Percentiles rank a stretch among this genome's conserved stretches.
Evolutionary conservation across 768 basidiomycete species (phyloP).

Genomic region (Mycena galopus): DNA sequence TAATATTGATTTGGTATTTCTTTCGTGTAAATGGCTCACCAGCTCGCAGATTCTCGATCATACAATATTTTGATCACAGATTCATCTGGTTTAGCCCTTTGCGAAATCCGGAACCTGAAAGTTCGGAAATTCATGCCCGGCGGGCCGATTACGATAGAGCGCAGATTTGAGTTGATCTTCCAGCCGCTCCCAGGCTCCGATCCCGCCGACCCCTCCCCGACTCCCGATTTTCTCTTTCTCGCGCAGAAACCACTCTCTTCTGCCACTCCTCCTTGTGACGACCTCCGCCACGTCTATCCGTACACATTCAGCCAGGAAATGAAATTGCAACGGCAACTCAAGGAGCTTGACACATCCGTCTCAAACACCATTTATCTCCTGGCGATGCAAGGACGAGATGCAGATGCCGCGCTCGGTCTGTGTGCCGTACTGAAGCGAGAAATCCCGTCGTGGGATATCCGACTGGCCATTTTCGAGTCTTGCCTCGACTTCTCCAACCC

Average conservation of each 20-base stretch:
- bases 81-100: slow-evolving; percentile 10
- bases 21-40: slow-evolving; percentile 11
- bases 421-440: slow-evolving; percentile 11
- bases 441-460: slow-evolving; percentile 8
- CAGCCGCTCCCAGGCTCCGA: slow-evolving; percentile 4
- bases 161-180: slow-evolving; percentile 25
- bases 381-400: slow-evolving; percentile 20
- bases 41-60: slow-evolving; percentile 14
- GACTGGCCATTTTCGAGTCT: slow-evolving; percentile 24
- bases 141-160: neutral
- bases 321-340: slow-evolving; percentile 9
- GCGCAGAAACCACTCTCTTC: slow-evolving; percentile 10
- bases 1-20: slow-evolving; percentile 15
- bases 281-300: slow-evolving; percentile 3
- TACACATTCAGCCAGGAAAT: slow-evolving; percentile 18
- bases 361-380: slow-evolving; percentile 12
- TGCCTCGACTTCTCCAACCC: slow-evolving; percentile 1
- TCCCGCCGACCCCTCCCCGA: neutral
- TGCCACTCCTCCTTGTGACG: neutral
- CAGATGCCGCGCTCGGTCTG: slow-evolving; percentile 23
- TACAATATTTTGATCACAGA: slow-evolving; percentile 24
- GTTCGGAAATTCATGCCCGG: slow-evolving; percentile 13
- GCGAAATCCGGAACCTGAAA: slow-evolving; percentile 8
- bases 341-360: neutral
- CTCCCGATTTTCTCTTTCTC: slow-evolving; percentile 19